A percentile compares a stretch with the other conserved stretches of the same genome.
Evolutionary conservation across 73 alveolate genomes (phyloP).

Genomic region (Paramecium sonneborni): DNA sequence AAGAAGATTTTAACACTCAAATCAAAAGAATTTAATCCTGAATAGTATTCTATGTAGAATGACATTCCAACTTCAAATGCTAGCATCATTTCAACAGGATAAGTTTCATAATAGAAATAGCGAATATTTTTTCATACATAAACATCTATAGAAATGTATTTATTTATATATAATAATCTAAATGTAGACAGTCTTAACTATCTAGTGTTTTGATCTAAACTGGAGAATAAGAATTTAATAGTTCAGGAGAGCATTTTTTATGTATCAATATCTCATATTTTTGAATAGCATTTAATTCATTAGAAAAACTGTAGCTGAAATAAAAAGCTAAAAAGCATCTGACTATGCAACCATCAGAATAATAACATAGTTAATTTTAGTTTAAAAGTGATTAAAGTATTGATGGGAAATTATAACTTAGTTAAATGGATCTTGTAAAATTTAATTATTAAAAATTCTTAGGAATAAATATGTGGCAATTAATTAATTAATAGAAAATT

Average conservation of each 20-base stretch:
- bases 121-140: background rate
- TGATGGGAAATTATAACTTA: background rate
- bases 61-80: background rate
- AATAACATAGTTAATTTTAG: background rate
- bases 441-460: background rate
- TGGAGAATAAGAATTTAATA: background rate
- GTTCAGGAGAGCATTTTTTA: background rate
- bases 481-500: background rate
- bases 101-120: background rate
- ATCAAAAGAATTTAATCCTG: constrained; percentile 30
- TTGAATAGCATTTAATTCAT: background rate
- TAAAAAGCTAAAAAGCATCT: background rate
- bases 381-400: constrained; percentile 15
- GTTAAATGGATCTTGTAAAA: constrained; percentile 25
- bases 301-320: background rate
- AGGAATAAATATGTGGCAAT: constrained; percentile 52
- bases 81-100: constrained; percentile 32
- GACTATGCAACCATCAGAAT: background rate
- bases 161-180: background rate
- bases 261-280: background rate
- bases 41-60: background rate
- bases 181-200: background rate
- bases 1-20: background rate
- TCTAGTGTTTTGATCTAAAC: background rate
- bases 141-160: constrained; percentile 46